phyloP scores from a whole-genome alignment of 345 rosid species.

The Pugionium dolabratum region DNA sequence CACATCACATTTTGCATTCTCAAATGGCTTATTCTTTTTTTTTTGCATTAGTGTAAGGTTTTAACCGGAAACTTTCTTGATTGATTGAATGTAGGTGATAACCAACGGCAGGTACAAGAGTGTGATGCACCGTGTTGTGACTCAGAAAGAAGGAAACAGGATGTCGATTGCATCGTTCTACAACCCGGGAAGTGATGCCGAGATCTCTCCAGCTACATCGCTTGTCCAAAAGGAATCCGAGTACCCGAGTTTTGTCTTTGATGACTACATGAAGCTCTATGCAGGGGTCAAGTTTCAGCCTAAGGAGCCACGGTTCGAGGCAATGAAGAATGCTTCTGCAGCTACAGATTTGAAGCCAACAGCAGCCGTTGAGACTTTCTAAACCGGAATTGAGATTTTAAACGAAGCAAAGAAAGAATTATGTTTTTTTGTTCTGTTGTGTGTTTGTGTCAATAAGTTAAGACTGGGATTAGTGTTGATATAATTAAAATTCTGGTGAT shows the following conservation, averaged over 20 bases:
- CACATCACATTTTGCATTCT: constrained; percentile 23
- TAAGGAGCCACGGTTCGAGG: constrained; percentile 86
- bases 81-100: constrained; percentile 54
- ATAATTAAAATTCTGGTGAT: constrained; percentile 20
- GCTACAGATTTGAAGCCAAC: constrained; percentile 46
- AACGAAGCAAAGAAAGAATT: constrained; percentile 8
- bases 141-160: constrained; percentile 71
- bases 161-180: constrained; percentile 95
- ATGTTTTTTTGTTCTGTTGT: constrained; percentile 23
- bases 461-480: constrained; percentile 26
- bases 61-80: constrained; percentile 10
- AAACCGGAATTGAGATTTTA: background rate
- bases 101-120: constrained; percentile 96
- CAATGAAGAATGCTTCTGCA: constrained; percentile 63
- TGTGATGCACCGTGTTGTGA: constrained; percentile 75
- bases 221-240: constrained; percentile 55
- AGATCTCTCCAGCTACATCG: constrained; percentile 72
- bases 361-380: constrained; percentile 47
- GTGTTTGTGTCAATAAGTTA: constrained; percentile 32
- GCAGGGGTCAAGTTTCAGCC: constrained; percentile 80
- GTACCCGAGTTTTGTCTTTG: constrained; percentile 86
- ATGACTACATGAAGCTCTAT: constrained; percentile 93
- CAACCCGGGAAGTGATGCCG: constrained; percentile 86
- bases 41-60: background rate
- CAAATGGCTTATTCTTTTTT: background rate